These are phyloP conservation scores for Cyberlindnera subsufficiens DNA, from an alignment of 805 yeast species.

Conservation along the genomic window DNA sequence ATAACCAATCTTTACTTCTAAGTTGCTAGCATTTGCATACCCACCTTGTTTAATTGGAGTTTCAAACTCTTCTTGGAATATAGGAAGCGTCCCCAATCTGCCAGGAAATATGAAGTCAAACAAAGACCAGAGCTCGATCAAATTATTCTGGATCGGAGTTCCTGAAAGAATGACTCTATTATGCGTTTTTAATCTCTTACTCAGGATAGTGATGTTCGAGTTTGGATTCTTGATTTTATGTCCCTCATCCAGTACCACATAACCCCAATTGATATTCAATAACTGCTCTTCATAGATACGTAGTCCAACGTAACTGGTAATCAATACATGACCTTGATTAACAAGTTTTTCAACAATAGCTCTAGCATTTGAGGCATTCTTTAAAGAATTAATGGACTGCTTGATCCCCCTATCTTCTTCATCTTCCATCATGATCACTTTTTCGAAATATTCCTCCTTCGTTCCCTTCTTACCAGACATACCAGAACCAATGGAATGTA, in stretches of 20 bases:
- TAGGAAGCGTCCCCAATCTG: constrained; percentile 87
- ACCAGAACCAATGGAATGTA: constrained; percentile 91
- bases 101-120: constrained; percentile 97
- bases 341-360: constrained; percentile 53
- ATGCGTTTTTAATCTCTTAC: constrained; percentile 81
- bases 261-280: constrained; percentile 77
- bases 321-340: constrained; percentile 70
- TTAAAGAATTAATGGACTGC: constrained; percentile 20
- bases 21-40: constrained; percentile 92
- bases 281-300: constrained; percentile 58
- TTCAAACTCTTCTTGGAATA: constrained; percentile 88
- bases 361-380: constrained; percentile 35
- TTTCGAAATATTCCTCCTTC: constrained; percentile 48
- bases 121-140: constrained; percentile 88
- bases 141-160: constrained; percentile 93
- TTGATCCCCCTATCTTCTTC: constrained; percentile 31
- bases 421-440: constrained; percentile 37
- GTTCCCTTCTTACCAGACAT: constrained; percentile 38
- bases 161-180: constrained; percentile 88
- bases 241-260: constrained; percentile 90
- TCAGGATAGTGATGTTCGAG: constrained; percentile 75
- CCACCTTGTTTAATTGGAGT: constrained; percentile 96
- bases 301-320: constrained; percentile 90
- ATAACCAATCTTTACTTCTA: constrained; percentile 94
- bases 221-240: constrained; percentile 96